Evolutionary conservation across 345 rosid genomes (phyloP), one percentile per base, ranked within the genome.

Genomic region (Sonneratia alba): DNA sequence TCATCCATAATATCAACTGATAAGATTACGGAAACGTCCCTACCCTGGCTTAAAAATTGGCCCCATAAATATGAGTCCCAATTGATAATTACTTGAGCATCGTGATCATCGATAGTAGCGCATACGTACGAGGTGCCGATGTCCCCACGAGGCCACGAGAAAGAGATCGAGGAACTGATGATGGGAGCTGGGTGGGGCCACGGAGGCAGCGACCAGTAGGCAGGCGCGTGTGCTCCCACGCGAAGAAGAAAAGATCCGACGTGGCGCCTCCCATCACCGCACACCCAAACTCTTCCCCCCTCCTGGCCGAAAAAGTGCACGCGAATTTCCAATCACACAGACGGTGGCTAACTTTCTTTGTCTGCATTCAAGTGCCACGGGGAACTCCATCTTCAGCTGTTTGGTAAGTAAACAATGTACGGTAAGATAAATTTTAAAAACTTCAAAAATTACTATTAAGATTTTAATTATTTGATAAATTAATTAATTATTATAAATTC

Each of bases 251-350:
- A 62, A 36, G 32, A 62, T 66, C 76, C 75, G 13, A 75, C 65
- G 77, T 84, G 85, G 59, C 85, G 22, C 36, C 0, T 9, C 66
- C n/a, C 21, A 43, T 10, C 53, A 71, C 82, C 86, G 72, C 87
- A 76, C 72, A 49, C 73, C 3, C 70, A 6, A 24, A 62, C 24
- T 38, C n/a, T 36, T 11, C 67, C 9, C 49, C 19, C 32, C 18
- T 36, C 36, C 16, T 27, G 32, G 32, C 37, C 32, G 34, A 66
- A 73, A 67, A 73, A 73, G 69, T 22, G 79, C 83, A 67, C 51
- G 53, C 45, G 36, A 61, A 66, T 36, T 69, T 67, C 9, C 70
- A 24, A 18, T 1, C 24, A 15, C 36, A 48, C 59, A 21, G 8
- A 0, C 6, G 59, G 6, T 13, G 4, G 16, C 59, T 18, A 2